phyloP scores from a whole-genome alignment of 257 asterid species.

The Parsonsia alboflavescens region DNA sequence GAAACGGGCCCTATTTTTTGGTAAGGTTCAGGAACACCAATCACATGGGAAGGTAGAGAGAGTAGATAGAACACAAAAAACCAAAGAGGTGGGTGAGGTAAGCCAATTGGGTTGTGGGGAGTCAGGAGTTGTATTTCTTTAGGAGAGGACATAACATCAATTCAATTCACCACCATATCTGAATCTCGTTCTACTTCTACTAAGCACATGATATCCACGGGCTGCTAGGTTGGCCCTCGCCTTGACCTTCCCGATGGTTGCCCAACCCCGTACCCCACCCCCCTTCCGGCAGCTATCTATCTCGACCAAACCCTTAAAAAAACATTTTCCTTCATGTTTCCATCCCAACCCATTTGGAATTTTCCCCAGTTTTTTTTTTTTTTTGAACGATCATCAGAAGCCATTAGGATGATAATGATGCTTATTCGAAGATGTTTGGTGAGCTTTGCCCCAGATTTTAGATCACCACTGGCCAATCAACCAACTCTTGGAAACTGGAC shows the following conservation, averaged over 20 bases:
- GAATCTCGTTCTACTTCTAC: slow-evolving; percentile 38
- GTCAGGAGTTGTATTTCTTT: not conserved
- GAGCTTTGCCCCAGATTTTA: slow-evolving; percentile 9
- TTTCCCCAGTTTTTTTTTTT: not conserved
- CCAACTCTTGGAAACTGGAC: not conserved
- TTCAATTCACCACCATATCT: not conserved
- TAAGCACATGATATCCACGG: slow-evolving; percentile 67
- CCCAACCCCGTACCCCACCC: too few species aligned
- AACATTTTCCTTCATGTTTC: slow-evolving; percentile 9
- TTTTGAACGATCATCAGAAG: not conserved
- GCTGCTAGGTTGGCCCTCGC: slow-evolving; percentile 51
- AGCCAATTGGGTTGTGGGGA: too few species aligned
- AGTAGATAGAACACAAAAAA: slow-evolving; percentile 3
- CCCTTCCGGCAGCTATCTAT: slow-evolving; percentile 19
- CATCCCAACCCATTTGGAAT: not conserved
- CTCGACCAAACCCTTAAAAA: slow-evolving; percentile 5
- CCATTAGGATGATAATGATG: slow-evolving; percentile 7
- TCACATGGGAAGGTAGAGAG: slow-evolving; percentile 41
- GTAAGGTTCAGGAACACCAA: slow-evolving; percentile 21
- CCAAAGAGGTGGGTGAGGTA: slow-evolving; percentile 56
- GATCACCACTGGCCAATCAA: slow-evolving; percentile 12
- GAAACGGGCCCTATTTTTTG: slow-evolving; percentile 33
- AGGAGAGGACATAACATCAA: slow-evolving; percentile 48
- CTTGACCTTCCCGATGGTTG: slow-evolving; percentile 37
- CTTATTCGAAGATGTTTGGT: too few species aligned